phyloP scores from a whole-genome alignment of 306 rosid species.

The Astragalus glycyphyllos region DNA sequence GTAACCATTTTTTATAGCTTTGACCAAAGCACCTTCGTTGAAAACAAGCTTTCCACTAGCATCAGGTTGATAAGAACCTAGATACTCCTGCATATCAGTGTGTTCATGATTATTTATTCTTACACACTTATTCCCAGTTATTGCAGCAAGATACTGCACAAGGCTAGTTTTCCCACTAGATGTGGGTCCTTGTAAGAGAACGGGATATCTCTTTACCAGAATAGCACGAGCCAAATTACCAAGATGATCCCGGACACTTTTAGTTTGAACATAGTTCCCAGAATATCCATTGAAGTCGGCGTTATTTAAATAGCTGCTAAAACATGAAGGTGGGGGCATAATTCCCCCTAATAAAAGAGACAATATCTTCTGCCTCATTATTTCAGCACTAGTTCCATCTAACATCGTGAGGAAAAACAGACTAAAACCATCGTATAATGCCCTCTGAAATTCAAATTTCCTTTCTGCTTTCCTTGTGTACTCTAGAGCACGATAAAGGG shows the following conservation, averaged over 20 bases:
- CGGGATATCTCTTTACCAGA: constrained; percentile 76
- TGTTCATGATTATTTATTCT: constrained; percentile 96
- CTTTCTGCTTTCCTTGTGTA: constrained; percentile 71
- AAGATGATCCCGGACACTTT: constrained; percentile 77
- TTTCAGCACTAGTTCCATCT: constrained; percentile 72
- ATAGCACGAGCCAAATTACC: constrained; percentile 82
- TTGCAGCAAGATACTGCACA: constrained; percentile 80
- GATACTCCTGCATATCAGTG: constrained; percentile 96
- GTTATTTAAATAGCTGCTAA: constrained; percentile 55
- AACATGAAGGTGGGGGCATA: constrained; percentile 55
- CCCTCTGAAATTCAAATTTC: constrained; percentile 62
- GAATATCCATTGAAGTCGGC: constrained; percentile 41
- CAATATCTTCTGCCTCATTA: constrained; percentile 66
- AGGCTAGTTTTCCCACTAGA: constrained; percentile 99
- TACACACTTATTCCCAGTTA: constrained; percentile 81
- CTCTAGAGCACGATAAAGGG: constrained; percentile 91
- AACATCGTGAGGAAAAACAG: constrained; percentile 84
- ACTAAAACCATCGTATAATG: constrained; percentile 88
- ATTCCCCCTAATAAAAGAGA: constrained; percentile 57
- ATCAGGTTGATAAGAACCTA: constrained; percentile 84
- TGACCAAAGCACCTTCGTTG: constrained; percentile 88
- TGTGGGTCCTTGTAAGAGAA: constrained; percentile 95
- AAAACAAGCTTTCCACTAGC: constrained; percentile 84
- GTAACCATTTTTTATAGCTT: constrained; percentile 83
- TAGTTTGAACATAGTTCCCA: constrained; percentile 63